phyloP scores from a whole-genome alignment of 768 basidiomycete species.

The Galerina sulciceps region DNA sequence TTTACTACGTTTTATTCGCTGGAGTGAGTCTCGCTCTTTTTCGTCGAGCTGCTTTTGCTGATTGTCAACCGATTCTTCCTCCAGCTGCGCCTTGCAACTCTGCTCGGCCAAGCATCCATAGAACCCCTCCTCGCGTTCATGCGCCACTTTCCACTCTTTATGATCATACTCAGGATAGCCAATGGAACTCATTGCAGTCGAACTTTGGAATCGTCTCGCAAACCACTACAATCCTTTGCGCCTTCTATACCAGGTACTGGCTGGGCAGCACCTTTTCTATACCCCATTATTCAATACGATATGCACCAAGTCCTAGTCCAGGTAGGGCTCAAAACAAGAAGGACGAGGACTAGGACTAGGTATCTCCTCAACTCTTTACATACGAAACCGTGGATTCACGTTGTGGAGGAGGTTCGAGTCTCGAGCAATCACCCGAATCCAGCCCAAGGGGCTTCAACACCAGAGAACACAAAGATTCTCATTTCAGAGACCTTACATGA shows the following conservation, averaged over 20 bases:
- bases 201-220: slow-evolving; percentile 52
- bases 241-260: slow-evolving; percentile 50
- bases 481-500: no score
- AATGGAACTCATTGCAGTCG: slow-evolving; percentile 63
- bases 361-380: no score
- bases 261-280: slow-evolving; percentile 56
- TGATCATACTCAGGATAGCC: slow-evolving; percentile 81
- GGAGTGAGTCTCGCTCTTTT: slow-evolving; percentile 41
- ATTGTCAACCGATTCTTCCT: slow-evolving; percentile 53
- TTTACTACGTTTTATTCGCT: slow-evolving; percentile 86
- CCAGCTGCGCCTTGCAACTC: slow-evolving; percentile 41
- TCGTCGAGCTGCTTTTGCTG: background rate
- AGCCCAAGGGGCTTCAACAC: no score
- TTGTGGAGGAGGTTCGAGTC: no score
- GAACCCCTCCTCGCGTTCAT: slow-evolving; percentile 70
- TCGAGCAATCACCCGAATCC: no score
- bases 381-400: no score
- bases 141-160: slow-evolving; percentile 93
- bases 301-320: slow-evolving; percentile 10
- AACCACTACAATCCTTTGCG: slow-evolving; percentile 64
- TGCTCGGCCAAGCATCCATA: slow-evolving; percentile 62
- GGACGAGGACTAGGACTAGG: no score
- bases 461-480: no score
- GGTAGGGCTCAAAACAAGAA: no score
- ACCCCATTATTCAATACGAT: slow-evolving; percentile 43